Percentiles rank a stretch among this genome's conserved stretches.
Evolutionary conservation across 345 rosid genomes (phyloP).

Genomic region (Salix caprea): DNA sequence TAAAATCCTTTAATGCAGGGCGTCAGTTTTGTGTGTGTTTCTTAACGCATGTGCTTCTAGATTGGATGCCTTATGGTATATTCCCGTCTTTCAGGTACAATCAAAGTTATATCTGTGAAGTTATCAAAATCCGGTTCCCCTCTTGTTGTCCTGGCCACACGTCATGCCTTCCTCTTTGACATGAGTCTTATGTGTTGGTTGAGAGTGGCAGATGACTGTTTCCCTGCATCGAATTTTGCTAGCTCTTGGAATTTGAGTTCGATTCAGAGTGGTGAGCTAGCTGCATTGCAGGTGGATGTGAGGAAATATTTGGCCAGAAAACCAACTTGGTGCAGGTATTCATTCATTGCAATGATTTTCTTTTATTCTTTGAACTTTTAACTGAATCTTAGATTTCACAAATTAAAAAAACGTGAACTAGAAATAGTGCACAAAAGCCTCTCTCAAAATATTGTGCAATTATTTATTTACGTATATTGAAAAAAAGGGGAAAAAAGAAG

Average conservation of each 20-base stretch:
- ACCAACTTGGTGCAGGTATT: conserved; percentile 94
- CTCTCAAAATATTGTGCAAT: too few species aligned
- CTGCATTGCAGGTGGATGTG: conserved; percentile 88
- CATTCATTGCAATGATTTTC: not conserved
- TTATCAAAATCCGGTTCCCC: conserved; percentile 94
- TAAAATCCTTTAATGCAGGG: not conserved
- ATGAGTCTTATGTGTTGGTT: conserved; percentile 91
- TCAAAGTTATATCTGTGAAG: conserved; percentile 88
- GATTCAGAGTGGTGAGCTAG: conserved; percentile 84
- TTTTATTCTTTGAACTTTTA: not conserved
- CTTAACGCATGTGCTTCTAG: not conserved
- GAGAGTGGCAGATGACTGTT: conserved; percentile 97
- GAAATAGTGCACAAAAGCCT: not conserved
- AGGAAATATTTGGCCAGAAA: conserved; percentile 93
- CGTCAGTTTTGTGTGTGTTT: not conserved
- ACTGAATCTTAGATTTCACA: not conserved
- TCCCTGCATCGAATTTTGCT: conserved; percentile 93
- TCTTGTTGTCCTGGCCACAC: conserved; percentile 86
- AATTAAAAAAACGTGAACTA: not conserved
- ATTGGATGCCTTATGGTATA: not conserved
- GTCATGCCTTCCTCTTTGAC: conserved; percentile 92
- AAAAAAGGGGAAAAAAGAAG: not conserved
- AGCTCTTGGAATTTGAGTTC: conserved; percentile 93
- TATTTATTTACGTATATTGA: not conserved
- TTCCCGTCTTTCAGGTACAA: conserved; percentile 50